Conservation (phyloP, 2,329 filamentous ascomycete genomes). For the Monascus ruber region DNA sequence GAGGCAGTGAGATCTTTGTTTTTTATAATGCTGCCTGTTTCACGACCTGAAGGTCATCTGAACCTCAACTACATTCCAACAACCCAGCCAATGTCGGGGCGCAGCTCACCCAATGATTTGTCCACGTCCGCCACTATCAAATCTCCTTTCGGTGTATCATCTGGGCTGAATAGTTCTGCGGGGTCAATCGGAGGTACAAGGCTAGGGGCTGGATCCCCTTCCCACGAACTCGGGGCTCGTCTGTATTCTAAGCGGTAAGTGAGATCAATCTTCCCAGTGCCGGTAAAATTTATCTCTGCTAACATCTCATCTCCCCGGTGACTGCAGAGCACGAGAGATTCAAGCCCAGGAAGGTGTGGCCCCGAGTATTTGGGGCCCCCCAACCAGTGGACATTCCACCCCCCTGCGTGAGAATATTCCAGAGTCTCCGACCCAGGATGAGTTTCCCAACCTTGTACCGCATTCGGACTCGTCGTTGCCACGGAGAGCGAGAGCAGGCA, state of each 20-base stretch:
- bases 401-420: slow-evolving; percentile 94
- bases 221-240: slow-evolving; percentile 72
- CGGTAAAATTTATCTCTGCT: slow-evolving; percentile 2
- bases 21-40: slow-evolving; percentile 83
- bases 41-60: slow-evolving; percentile 72
- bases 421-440: slow-evolving; percentile 84
- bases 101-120: slow-evolving; percentile 69
- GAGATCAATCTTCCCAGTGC: neutral
- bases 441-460: slow-evolving; percentile 79
- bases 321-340: slow-evolving; percentile 74
- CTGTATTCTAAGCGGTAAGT: slow-evolving; percentile 87
- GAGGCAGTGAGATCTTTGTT: slow-evolving; percentile 34
- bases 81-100: slow-evolving; percentile 59
- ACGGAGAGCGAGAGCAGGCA: slow-evolving; percentile 80
- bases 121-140: slow-evolving; percentile 52
- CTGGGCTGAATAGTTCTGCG: slow-evolving; percentile 44
- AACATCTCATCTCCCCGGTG: slow-evolving; percentile 1
- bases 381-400: slow-evolving; percentile 91
- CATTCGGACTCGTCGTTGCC: slow-evolving; percentile 55
- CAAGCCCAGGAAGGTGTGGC: slow-evolving; percentile 89
- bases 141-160: slow-evolving; percentile 61
- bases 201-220: slow-evolving; percentile 90
- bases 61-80: slow-evolving; percentile 68
- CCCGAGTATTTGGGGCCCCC: slow-evolving; percentile 77
- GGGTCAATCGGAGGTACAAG: slow-evolving; percentile 47